Percentiles rank a stretch among this genome's conserved stretches.
Evolutionary conservation across 148 eudicot species (phyloP).

Genomic region (Silene conica): DNA sequence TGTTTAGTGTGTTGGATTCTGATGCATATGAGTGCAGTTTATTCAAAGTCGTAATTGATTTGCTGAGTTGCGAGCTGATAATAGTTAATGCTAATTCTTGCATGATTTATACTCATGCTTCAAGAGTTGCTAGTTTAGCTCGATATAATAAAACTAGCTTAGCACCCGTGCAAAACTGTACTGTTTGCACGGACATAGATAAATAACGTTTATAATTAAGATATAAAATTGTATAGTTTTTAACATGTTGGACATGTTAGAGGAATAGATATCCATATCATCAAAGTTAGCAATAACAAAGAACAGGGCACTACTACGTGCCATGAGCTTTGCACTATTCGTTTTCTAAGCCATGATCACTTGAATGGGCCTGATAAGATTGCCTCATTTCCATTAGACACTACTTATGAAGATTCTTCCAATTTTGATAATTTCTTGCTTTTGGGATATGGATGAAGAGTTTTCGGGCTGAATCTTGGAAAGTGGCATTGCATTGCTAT

Average conservation of each 20-base stretch:
- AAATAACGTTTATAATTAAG: no score
- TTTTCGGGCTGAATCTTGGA: slow-evolving; percentile 68
- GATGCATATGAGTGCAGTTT: neutral
- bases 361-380: slow-evolving; percentile 44
- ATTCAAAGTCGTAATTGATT: neutral
- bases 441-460: slow-evolving; percentile 53
- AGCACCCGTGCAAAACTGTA: no score
- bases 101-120: neutral
- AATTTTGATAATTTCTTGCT: slow-evolving; percentile 43
- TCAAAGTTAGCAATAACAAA: slow-evolving; percentile 35
- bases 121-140: neutral
- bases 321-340: slow-evolving; percentile 71
- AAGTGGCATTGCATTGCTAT: slow-evolving; percentile 49
- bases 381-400: slow-evolving; percentile 56
- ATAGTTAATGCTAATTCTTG: neutral
- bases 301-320: slow-evolving; percentile 37
- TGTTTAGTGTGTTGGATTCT: neutral
- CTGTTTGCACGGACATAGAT: no score
- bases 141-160: neutral
- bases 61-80: neutral
- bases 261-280: slow-evolving; percentile 66
- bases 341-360: slow-evolving; percentile 33
- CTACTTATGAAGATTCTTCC: slow-evolving; percentile 34
- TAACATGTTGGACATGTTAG: slow-evolving; percentile 51
- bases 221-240: no score